Evolutionary conservation across 1,284 basidiomycete genomes (phyloP), one percentile per base, ranked within the genome.

Genomic region (Puccinia sorghi): DNA sequence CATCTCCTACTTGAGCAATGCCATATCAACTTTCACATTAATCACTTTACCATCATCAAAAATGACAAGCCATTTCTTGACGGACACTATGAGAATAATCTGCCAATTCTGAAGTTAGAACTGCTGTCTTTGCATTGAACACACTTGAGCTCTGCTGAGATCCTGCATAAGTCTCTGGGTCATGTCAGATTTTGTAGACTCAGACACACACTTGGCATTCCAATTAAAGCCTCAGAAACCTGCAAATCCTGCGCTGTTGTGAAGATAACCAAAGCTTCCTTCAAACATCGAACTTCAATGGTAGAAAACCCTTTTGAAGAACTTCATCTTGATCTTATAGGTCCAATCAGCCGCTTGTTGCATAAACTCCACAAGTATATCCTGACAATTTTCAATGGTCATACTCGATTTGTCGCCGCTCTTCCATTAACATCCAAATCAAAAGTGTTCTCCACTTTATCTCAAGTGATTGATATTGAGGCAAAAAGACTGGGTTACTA

Each of bases 401-500:
- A 41, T 11, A 41, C 61, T 64, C n/a, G 32, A 12, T 64, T 41
- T 43, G 32, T 39, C 2, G 32, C 61, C 12, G 41, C 61, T 17
- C 2, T 64, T 15, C 61, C 61, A 1, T 4, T 64, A 15, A 2
- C 22, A 1, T 15, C 37, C 6, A 64, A 64, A 15, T 27, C 32
- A 1, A 15, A 39, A 3, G 39, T n/a, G 3, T 43, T 43, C n/a
- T n/a, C 15, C 2, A 7, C 37, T 2, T 15, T 64, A 0, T 39
- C 61, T 6, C 41, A 41, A 2, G 32, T n/a, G 37, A 39, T 64
- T 17, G 37, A 64, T 20, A 32, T 64, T 0, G 25, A 61, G 11
- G 57, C 57, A 1, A 61, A 61, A 15, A 61, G 57, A 61, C 57
- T 61, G 0, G 57, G 57, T 8, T 61, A 61, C 57, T 61, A 61